Percentiles rank a stretch among this genome's conserved stretches.
phyloP scores from a whole-genome alignment of 441 rosid species.

The Croton laevigatus region DNA sequence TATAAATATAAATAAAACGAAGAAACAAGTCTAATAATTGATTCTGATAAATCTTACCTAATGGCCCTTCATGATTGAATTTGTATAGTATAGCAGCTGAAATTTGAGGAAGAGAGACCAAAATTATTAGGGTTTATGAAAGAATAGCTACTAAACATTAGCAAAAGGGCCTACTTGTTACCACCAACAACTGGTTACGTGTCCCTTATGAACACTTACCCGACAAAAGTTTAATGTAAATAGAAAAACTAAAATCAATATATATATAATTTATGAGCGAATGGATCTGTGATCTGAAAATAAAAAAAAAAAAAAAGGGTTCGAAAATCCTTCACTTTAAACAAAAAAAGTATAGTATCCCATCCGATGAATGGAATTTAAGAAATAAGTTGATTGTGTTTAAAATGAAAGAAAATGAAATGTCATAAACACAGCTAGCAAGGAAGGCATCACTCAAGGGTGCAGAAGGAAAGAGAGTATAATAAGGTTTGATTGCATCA shows the following conservation, averaged over 20 bases:
- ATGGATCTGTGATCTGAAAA: no score
- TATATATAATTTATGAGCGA: no score
- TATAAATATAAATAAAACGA: background rate
- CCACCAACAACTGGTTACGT: no score
- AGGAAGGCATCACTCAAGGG: background rate
- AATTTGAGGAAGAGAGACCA: slow-evolving; percentile 8
- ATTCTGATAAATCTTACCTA: slow-evolving; percentile 42
- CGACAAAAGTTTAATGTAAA: no score
- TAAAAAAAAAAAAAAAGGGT: no score
- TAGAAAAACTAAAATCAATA: no score
- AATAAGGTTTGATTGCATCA: slow-evolving; percentile 12
- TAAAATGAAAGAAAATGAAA: slow-evolving; percentile 8
- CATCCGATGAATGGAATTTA: no score
- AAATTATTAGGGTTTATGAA: background rate
- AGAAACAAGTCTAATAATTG: slow-evolving; percentile 21
- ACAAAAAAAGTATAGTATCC: no score
- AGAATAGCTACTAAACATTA: slow-evolving; percentile 25
- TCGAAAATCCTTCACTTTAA: no score
- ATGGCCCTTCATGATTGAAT: no score
- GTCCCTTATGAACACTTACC: no score
- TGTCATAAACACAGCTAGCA: slow-evolving; percentile 19
- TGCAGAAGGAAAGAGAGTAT: background rate
- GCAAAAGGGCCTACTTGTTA: slow-evolving; percentile 26
- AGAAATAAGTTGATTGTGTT: background rate
- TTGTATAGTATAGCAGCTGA: slow-evolving; percentile 16